Conservation (phyloP, 2,329 filamentous ascomycete species). For the Diaporthe citri region DNA sequence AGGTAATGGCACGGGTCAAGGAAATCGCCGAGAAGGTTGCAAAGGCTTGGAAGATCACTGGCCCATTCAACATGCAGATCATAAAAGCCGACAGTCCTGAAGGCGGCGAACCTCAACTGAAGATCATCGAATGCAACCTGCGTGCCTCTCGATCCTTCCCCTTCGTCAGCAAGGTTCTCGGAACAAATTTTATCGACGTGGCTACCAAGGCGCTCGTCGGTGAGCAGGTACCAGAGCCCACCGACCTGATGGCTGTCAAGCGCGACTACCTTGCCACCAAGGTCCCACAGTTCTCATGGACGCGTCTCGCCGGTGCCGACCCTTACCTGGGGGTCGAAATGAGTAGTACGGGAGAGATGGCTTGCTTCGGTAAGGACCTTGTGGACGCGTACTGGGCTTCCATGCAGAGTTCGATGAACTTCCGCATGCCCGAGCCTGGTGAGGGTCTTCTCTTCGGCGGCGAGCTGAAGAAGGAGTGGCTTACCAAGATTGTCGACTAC, state of each 20-base stretch:
- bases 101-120: slow-evolving; percentile 81
- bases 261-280: slow-evolving; percentile 96
- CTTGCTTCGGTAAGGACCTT: slow-evolving; percentile 96
- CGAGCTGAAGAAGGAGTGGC: slow-evolving; percentile 77
- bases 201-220: slow-evolving; percentile 93
- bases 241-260: slow-evolving; percentile 89
- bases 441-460: slow-evolving; percentile 97
- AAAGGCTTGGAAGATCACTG: slow-evolving; percentile 96
- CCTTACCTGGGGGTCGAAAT: slow-evolving; percentile 99
- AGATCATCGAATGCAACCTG: slow-evolving; percentile 98
- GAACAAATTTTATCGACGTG: slow-evolving; percentile 95
- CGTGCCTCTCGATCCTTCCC: slow-evolving; percentile 98
- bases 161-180: slow-evolving; percentile 97
- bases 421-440: slow-evolving; percentile 93
- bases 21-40: slow-evolving; percentile 97
- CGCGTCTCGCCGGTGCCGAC: slow-evolving; percentile 94
- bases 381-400: slow-evolving; percentile 98
- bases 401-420: slow-evolving; percentile 98
- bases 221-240: slow-evolving; percentile 84
- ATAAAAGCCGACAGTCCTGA: slow-evolving; percentile 89
- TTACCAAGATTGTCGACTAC: slow-evolving; percentile 87
- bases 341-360: slow-evolving; percentile 97
- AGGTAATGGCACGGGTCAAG: slow-evolving; percentile 88
- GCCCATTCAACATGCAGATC: slow-evolving; percentile 99
- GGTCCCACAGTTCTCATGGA: slow-evolving; percentile 99